Conservation (phyloP, 192 early-diverging fungal species). For the Pilaira anomala region DNA sequence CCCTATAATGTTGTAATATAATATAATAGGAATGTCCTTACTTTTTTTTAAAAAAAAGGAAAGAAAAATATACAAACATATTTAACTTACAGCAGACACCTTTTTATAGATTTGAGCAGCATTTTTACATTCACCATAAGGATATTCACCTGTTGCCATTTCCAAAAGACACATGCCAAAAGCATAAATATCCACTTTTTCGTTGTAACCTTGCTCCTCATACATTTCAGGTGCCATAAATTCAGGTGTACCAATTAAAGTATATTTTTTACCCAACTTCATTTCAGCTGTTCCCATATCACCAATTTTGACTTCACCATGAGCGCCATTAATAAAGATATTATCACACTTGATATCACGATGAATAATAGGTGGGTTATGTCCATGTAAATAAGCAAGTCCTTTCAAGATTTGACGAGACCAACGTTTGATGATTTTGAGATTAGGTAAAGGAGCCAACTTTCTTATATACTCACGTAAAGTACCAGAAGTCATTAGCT, state of each 20-base stretch:
- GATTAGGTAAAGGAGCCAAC: conserved; percentile 59
- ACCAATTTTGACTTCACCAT: conserved; percentile 86
- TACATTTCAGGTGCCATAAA: conserved; percentile 93
- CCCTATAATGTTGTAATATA: too few species aligned
- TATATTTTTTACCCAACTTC: conserved; percentile 83
- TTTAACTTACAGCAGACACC: conserved; percentile 53
- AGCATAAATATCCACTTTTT: conserved; percentile 88
- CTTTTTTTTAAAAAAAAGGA: not conserved
- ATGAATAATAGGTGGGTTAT: conserved; percentile 82
- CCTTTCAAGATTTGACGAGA: conserved; percentile 78
- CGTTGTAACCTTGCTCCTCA: conserved; percentile 78
- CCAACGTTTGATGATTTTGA: conserved; percentile 78
- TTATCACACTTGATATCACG: conserved; percentile 74
- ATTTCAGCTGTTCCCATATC: conserved; percentile 85
- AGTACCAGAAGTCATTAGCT: conserved; percentile 87
- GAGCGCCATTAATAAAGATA: conserved; percentile 87
- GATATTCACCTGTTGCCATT: conserved; percentile 82
- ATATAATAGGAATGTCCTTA: too few species aligned
- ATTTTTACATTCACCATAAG: conserved; percentile 81
- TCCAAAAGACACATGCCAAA: conserved; percentile 81
- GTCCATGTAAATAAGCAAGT: conserved; percentile 73
- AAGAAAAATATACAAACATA: not conserved
- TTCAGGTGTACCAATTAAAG: conserved; percentile 76
- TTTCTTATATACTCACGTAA: conserved; percentile 75
- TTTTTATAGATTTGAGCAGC: conserved; percentile 83